Base-by-base conservation (phyloP, 148 eudicot species). In the Fagopyrum esculentum region DNA sequence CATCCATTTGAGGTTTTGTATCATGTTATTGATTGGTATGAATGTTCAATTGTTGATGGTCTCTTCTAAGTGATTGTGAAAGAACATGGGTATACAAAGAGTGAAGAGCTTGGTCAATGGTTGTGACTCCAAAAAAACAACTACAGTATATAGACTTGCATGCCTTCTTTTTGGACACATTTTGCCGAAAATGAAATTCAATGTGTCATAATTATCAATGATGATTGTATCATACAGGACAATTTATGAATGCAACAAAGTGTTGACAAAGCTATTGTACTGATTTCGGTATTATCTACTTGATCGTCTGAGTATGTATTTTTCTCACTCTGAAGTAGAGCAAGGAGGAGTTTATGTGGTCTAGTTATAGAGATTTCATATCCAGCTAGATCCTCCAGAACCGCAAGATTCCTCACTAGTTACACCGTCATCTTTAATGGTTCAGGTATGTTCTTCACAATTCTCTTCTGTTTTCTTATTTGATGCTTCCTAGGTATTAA, bases 181-280 rank as follows among this genome's bases (percentile, higher is more conserved):
- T 57, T 9, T 57, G 8, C 26, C n/a, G 63, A 57, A 19, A 19
- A 57, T 19, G 30, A 57, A 57, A 57, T 57, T 26, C 29, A 57
- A 22, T 22, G 22, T 60, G 43, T 60, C 26, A 60, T 60, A 19
- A 57, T 7, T 57, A 57, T 57, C 63, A 57, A 17, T 57, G 26
- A 57, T 57, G 63, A 57, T 29, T 7, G 63, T 57, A 57, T 57
- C 63, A 57, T 57, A 57, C 63, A 57, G 63, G 63, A 35, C 17
- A 35, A 22, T 11, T 4, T 64, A 35, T 64, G 70, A 10, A 66
- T 66, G 30, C 71, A 66, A 66, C 71, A 30, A 63, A 30, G 12
- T 64, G 45, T 64, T 17, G 26, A 56, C 40, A n/a, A 56, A 5
- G 61, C 29, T 17, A 4, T 30, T 64, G 46, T 19, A 10, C 68